Conservation (phyloP, 2,329 filamentous ascomycete genomes). For the Pestalotiopsis sp. region DNA sequence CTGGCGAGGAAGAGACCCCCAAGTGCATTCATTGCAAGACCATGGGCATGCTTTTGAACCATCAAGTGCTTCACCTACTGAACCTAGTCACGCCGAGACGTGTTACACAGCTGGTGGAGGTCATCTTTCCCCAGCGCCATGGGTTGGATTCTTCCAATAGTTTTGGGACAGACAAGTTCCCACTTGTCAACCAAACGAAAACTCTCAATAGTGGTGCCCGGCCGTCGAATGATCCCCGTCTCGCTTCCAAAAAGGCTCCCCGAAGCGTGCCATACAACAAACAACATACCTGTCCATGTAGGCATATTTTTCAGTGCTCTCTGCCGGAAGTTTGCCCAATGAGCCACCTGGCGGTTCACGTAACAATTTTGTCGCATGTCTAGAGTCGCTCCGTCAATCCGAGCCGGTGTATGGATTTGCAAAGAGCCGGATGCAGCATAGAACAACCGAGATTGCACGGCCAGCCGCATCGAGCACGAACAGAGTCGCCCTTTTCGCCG, state of each 20-base stretch:
- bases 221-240: neutral
- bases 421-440: neutral
- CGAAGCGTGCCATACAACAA: neutral
- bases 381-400: neutral
- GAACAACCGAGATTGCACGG: neutral
- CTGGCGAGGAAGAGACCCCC: neutral
- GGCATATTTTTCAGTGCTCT: neutral
- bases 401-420: too few species aligned
- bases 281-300: neutral
- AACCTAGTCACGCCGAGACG: slow-evolving; percentile 4
- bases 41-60: neutral
- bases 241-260: neutral
- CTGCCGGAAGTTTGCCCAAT: neutral
- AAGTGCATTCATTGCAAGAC: neutral
- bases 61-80: slow-evolving; percentile 10
- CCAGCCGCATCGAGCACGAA: neutral
- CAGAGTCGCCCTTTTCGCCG: neutral
- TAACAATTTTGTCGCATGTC: neutral
- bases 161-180: neutral
- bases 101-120: slow-evolving; percentile 5
- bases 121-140: neutral
- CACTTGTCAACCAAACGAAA: neutral
- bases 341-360: neutral
- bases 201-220: neutral
- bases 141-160: neutral